Conservation (phyloP, 768 basidiomycete genomes). For the Lentinula edodes region DNA sequence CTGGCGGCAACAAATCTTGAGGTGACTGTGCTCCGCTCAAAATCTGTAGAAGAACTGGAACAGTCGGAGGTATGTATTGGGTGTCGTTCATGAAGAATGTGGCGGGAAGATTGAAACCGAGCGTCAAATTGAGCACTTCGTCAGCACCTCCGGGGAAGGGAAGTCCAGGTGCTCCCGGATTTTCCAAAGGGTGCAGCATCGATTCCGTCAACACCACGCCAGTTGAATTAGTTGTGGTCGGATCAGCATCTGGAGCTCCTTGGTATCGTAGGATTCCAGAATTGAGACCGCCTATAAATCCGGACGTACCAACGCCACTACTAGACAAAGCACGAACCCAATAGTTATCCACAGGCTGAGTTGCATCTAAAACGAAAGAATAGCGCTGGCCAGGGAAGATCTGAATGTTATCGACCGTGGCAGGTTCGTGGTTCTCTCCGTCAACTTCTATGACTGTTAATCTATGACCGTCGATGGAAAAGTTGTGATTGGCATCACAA, state of each 20-base stretch:
- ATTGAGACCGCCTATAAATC: slow-evolving; percentile 24
- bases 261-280: slow-evolving; percentile 36
- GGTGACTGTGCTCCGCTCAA: slow-evolving; percentile 31
- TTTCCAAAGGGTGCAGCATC: slow-evolving; percentile 24
- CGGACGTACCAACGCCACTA: slow-evolving; percentile 24
- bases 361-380: slow-evolving; percentile 29
- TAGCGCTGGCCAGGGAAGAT: slow-evolving; percentile 33
- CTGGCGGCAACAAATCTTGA: slow-evolving; percentile 27
- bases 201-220: slow-evolving; percentile 17
- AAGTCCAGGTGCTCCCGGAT: slow-evolving; percentile 31
- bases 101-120: slow-evolving; percentile 15
- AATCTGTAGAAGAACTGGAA: slow-evolving; percentile 42
- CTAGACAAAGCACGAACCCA: slow-evolving; percentile 34
- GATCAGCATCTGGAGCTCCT: slow-evolving; percentile 37
- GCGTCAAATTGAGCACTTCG: slow-evolving; percentile 25
- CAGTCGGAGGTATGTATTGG: slow-evolving; percentile 22
- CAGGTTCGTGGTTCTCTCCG: slow-evolving; percentile 24
- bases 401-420: slow-evolving; percentile 31
- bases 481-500: slow-evolving; percentile 35
- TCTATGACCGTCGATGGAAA: slow-evolving; percentile 39
- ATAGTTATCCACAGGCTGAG: slow-evolving; percentile 34
- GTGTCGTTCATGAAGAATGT: slow-evolving; percentile 20
- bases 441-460: slow-evolving; percentile 37
- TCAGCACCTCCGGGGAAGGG: slow-evolving; percentile 36
- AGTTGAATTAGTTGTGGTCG: slow-evolving; percentile 20